Conservation (phyloP, 2,329 filamentous ascomycete genomes). For the Trichoderma semiorbis region DNA sequence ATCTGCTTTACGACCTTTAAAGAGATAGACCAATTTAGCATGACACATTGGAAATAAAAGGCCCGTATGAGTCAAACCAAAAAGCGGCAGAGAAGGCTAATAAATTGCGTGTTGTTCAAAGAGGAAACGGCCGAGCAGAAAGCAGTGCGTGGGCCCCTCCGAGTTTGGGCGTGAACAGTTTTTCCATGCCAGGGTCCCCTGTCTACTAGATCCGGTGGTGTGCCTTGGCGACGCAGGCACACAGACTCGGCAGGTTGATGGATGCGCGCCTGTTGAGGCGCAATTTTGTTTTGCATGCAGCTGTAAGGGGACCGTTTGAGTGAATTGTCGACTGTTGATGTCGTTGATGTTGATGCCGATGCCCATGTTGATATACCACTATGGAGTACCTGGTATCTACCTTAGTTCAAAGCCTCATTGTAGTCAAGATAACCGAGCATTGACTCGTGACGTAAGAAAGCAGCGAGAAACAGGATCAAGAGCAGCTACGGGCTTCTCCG, state of each 20-base stretch:
- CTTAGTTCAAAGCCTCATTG: background rate
- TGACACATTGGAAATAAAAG: background rate
- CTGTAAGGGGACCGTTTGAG: background rate
- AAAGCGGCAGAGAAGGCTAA: background rate
- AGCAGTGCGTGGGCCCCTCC: background rate
- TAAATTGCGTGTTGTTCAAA: slow-evolving; percentile 3
- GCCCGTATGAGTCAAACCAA: slow-evolving; percentile 12
- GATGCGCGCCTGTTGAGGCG: background rate
- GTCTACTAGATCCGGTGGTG: background rate
- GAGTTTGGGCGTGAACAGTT: background rate
- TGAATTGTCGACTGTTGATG: background rate
- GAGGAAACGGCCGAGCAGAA: slow-evolving; percentile 10
- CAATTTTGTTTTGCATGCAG: slow-evolving; percentile 4
- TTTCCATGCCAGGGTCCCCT: background rate
- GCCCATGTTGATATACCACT: background rate
- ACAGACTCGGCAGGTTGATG: background rate
- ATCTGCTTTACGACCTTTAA: too few relatives aligned
- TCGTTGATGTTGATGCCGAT: background rate
- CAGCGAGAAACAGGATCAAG: background rate
- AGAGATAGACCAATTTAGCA: background rate
- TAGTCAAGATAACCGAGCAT: background rate
- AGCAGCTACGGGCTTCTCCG: background rate
- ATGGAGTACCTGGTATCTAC: background rate
- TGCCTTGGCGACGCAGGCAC: slow-evolving; percentile 13
- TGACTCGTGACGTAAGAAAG: background rate